Percentiles rank a stretch among this genome's conserved stretches.
Conservation (phyloP, 257 asterid species). For the Handroanthus guayacan region DNA sequence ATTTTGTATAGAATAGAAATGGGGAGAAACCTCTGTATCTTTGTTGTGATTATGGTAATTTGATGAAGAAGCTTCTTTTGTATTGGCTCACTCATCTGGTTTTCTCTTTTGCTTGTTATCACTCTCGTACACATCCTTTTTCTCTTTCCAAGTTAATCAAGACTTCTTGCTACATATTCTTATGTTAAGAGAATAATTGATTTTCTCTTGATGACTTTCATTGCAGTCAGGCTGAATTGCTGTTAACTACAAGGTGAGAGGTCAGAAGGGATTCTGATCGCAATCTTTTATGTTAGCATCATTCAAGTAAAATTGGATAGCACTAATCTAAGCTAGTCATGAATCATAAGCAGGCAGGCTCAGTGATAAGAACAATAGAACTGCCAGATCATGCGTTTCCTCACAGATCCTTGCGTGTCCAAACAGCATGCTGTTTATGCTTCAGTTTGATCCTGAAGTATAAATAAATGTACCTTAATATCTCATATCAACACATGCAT, state of each 20-base stretch:
- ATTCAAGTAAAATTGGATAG: background rate
- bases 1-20: constrained; percentile 45
- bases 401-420: background rate
- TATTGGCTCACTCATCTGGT: background rate
- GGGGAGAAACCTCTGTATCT: constrained; percentile 33
- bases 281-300: background rate
- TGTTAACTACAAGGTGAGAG: background rate
- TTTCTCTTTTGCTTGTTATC: background rate
- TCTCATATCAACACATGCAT: background rate
- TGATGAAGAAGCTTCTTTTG: constrained; percentile 19
- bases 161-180: background rate
- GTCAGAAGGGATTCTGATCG: background rate
- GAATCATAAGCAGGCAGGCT: constrained; percentile 4
- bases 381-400: background rate
- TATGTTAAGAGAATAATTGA: background rate
- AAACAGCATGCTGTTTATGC: background rate
- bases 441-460: background rate
- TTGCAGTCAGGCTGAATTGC: background rate
- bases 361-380: background rate
- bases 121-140: no score
- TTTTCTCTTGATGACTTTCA: background rate
- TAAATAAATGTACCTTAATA: background rate
- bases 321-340: background rate
- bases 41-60: constrained; percentile 22
- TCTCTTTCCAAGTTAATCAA: background rate